A percentile compares a stretch with the other conserved stretches of the same genome.
Conservation (phyloP, 176 grass and related monocot genomes). For the Leersia perrieri region DNA sequence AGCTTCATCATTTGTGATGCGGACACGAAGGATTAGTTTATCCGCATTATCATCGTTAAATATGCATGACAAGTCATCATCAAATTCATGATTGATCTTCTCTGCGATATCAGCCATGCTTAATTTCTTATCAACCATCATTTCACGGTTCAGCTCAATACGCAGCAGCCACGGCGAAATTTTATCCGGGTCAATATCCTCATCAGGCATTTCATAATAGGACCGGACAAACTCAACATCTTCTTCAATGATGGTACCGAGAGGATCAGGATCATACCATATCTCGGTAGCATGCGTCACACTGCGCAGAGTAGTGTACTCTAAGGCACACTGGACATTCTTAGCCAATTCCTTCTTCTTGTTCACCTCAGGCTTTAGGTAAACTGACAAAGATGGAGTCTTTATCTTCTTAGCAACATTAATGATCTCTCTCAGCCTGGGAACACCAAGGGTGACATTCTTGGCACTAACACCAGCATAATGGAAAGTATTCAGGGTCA, state of each 20-base stretch:
- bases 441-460: conserved; percentile 99
- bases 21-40: conserved; percentile 96
- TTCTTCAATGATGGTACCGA: conserved; percentile 90
- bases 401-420: conserved; percentile 99
- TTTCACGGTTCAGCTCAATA: conserved; percentile 95
- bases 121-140: conserved; percentile 99
- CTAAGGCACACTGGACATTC: conserved; percentile 97
- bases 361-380: conserved; percentile 76
- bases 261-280: conserved; percentile 96
- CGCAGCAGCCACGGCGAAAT: conserved; percentile 94
- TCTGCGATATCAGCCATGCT: conserved; percentile 98
- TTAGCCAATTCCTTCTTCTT: conserved; percentile 88
- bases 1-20: conserved; percentile 95
- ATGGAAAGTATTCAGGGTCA: conserved; percentile 96
- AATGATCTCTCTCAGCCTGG: conserved; percentile 94
- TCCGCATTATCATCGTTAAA: conserved; percentile 99
- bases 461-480: conserved; percentile 99
- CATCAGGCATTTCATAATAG: conserved; percentile 98
- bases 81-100: conserved; percentile 96
- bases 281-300: conserved; percentile 98
- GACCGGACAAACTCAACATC: conserved; percentile 93
- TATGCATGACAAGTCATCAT: conserved; percentile 92
- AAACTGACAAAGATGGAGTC: conserved; percentile 91
- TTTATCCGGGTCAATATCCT: conserved; percentile 87
- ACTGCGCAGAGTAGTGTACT: conserved; percentile 92